Conservation (phyloP, 2,329 filamentous ascomycete genomes). For the Diplodia mutila region DNA sequence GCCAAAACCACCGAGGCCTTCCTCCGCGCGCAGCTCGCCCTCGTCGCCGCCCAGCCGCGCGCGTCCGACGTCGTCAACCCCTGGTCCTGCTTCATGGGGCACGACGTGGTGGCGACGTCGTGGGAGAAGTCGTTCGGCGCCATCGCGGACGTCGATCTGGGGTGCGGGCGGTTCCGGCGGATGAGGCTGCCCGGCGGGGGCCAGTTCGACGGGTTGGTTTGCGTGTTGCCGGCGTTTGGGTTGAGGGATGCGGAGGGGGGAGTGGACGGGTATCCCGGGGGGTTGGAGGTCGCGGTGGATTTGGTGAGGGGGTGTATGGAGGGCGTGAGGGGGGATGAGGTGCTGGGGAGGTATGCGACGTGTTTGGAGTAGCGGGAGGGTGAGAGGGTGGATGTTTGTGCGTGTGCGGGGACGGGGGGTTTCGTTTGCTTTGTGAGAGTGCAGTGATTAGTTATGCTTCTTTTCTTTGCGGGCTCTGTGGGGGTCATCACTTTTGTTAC, state of each 20-base stretch:
- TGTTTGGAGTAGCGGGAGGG: not conserved
- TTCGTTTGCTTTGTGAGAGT: too few species aligned
- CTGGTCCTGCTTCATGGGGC: not conserved
- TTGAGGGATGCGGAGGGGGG: not conserved
- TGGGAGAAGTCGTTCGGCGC: slow-evolving; percentile 3
- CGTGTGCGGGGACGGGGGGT: too few species aligned
- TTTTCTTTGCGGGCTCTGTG: too few species aligned
- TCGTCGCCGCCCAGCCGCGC: not conserved
- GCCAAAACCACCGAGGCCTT: not conserved
- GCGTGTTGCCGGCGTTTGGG: slow-evolving; percentile 3
- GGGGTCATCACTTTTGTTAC: too few species aligned
- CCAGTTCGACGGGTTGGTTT: slow-evolving; percentile 1
- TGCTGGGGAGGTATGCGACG: not conserved
- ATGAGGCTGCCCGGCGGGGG: slow-evolving; percentile 1
- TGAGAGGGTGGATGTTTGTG: too few species aligned
- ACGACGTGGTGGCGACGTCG: not conserved
- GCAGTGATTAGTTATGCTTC: too few species aligned
- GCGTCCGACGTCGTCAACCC: slow-evolving; percentile 2
- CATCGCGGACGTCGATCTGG: not conserved
- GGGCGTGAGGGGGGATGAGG: not conserved
- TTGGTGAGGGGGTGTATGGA: not conserved
- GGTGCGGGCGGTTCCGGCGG: not conserved
- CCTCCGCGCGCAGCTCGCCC: slow-evolving; percentile 3
- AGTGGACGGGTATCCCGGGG: not conserved
- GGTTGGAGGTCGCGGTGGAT: slow-evolving; percentile 1